Percentiles rank a stretch among this genome's conserved stretches.
phyloP scores from a whole-genome alignment of 2,329 filamentous ascomycete species.

The Aspergillus uvarum region DNA sequence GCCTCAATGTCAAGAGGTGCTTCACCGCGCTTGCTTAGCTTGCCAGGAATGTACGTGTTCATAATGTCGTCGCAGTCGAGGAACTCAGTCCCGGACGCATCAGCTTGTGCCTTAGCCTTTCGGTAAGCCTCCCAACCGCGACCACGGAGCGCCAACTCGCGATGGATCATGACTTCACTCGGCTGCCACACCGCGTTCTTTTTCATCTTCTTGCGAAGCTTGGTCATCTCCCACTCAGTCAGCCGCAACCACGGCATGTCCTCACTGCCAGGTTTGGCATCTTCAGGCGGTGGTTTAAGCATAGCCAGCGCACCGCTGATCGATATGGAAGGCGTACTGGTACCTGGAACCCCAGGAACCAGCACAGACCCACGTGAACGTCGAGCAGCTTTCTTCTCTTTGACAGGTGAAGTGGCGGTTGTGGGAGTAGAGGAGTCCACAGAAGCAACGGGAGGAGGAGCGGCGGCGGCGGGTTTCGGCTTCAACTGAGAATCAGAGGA shows the following conservation, averaged over 20 bases:
- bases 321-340: constrained; percentile 50
- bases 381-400: constrained; percentile 44
- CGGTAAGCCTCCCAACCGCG: constrained; percentile 54
- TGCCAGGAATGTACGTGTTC: constrained; percentile 39
- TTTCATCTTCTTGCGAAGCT: constrained; percentile 67
- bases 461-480: constrained; percentile 13
- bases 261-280: constrained; percentile 60
- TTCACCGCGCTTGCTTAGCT: constrained; percentile 43
- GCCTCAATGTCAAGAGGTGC: constrained; percentile 39
- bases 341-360: not conserved
- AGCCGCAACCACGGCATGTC: constrained; percentile 64
- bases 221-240: constrained; percentile 68
- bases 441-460: constrained; percentile 15
- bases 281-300: constrained; percentile 59
- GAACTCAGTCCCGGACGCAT: constrained; percentile 54
- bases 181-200: constrained; percentile 70
- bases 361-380: constrained; percentile 23
- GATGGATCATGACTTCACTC: constrained; percentile 65
- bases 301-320: constrained; percentile 62
- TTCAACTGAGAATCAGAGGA: constrained; percentile 21
- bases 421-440: constrained; percentile 12
- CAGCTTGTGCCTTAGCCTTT: constrained; percentile 52
- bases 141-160: constrained; percentile 60
- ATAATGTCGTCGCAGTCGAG: constrained; percentile 55
- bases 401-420: constrained; percentile 28